phyloP scores from a whole-genome alignment of 139 green algal species.

The Coelastrella sp. region DNA sequence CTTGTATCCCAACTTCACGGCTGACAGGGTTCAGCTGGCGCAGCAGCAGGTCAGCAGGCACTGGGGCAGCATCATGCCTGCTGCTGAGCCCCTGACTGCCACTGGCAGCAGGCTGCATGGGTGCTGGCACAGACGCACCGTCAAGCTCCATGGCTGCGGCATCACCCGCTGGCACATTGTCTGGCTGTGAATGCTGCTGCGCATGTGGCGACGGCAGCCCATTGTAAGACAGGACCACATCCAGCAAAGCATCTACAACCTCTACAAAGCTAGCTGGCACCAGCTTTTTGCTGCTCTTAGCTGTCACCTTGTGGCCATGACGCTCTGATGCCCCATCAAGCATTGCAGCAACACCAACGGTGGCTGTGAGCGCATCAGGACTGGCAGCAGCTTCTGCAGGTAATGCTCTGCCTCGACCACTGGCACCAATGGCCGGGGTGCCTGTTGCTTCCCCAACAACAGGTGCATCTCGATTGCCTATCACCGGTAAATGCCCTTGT shows the following conservation, averaged over 20 bases:
- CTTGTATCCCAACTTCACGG: constrained; percentile 63
- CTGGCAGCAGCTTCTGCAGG: background rate
- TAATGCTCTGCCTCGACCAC: background rate
- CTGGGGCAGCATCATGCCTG: background rate
- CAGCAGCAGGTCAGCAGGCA: constrained; percentile 52
- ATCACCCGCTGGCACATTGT: background rate
- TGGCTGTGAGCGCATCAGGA: no score
- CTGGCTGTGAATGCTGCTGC: background rate
- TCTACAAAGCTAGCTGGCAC: constrained; percentile 81
- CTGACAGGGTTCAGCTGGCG: constrained; percentile 42
- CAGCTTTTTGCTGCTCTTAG: constrained; percentile 34
- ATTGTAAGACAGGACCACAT: constrained; percentile 78
- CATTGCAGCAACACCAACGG: no score
- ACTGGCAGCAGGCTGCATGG: background rate
- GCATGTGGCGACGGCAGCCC: background rate
- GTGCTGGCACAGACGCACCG: background rate
- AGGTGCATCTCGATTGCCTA: background rate
- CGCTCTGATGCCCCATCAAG: background rate
- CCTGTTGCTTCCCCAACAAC: no score
- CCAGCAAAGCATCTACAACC: constrained; percentile 86
- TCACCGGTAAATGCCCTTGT: no score
- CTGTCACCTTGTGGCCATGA: background rate
- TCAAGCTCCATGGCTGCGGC: constrained; percentile 36
- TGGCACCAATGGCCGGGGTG: no score
- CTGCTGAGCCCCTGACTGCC: background rate